Evolutionary conservation across 257 asterid species (phyloP).

Genomic region (Plantago ovata): DNA sequence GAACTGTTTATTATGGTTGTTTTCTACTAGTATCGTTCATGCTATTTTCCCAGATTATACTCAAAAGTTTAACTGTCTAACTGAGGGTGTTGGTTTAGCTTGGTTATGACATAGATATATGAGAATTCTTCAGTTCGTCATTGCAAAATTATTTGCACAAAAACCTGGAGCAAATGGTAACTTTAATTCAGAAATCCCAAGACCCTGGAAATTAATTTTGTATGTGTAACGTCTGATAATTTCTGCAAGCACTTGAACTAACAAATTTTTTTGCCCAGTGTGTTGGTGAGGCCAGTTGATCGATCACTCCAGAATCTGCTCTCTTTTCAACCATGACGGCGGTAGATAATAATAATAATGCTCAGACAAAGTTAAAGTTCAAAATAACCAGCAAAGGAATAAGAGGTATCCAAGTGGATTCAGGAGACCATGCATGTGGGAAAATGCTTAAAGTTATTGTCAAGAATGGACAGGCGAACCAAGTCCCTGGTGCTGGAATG

Average conservation of each 20-base stretch:
- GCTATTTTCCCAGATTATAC: too few species aligned
- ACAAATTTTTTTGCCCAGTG: not conserved
- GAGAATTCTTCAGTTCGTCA: too few species aligned
- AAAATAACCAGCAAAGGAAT: conserved; percentile 42
- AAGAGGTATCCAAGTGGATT: conserved; percentile 29
- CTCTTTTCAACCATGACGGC: conserved; percentile 26
- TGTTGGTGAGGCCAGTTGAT: conserved; percentile 3
- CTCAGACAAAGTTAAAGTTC: conserved; percentile 36
- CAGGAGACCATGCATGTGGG: conserved; percentile 26
- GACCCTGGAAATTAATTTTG: not conserved
- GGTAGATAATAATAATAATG: conserved; percentile 21
- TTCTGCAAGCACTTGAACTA: not conserved
- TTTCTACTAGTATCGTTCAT: too few species aligned
- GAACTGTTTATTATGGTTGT: not conserved
- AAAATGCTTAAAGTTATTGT: conserved; percentile 11
- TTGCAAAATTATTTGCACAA: too few species aligned
- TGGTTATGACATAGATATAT: too few species aligned
- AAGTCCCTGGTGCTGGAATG: conserved; percentile 7
- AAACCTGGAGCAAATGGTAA: too few species aligned
- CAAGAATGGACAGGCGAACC: conserved; percentile 14
- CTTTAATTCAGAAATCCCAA: too few species aligned
- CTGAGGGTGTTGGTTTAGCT: too few species aligned
- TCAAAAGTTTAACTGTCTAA: too few species aligned
- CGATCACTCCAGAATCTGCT: conserved; percentile 16
- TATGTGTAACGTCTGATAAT: not conserved